Conservation (phyloP, 805 yeast species). For the Ogataea ramenticola region DNA sequence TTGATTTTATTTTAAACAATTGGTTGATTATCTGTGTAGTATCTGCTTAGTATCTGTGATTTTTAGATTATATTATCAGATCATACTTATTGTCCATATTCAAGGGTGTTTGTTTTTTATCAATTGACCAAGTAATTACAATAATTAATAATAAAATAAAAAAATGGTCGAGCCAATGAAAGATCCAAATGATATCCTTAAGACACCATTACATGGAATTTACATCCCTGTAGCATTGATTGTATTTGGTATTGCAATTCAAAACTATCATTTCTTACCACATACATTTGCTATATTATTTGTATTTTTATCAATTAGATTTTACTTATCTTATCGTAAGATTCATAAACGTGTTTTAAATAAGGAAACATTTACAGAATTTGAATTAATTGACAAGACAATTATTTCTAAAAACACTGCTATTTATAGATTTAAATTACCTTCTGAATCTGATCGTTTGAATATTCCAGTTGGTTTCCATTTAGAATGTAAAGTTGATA, state of each 20-base stretch:
- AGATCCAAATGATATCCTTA: conserved; percentile 20
- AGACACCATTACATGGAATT: conserved; percentile 70
- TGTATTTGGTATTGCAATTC: conserved; percentile 50
- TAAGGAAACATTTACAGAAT: conserved; percentile 48
- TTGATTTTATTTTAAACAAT: no score
- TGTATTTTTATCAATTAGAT: conserved; percentile 29
- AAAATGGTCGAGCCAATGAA: not conserved
- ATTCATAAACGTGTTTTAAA: conserved; percentile 37
- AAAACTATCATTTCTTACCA: conserved; percentile 45
- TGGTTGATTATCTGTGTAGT: no score
- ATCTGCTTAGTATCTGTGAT: no score
- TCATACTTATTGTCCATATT: no score
- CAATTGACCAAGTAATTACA: no score
- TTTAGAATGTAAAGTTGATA: conserved; percentile 45
- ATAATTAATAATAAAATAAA: not conserved
- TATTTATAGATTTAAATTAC: conserved; percentile 63
- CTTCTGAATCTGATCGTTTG: conserved; percentile 52
- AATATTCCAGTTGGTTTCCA: conserved; percentile 72
- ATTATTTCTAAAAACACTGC: conserved; percentile 65
- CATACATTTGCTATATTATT: conserved; percentile 32
- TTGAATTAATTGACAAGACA: conserved; percentile 70
- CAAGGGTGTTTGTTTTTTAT: no score
- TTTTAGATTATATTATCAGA: no score
- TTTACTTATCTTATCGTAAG: conserved; percentile 28
- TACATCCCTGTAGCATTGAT: conserved; percentile 62